phyloP scores from a whole-genome alignment of 345 rosid species.

The Rhodamnia rubescens region DNA sequence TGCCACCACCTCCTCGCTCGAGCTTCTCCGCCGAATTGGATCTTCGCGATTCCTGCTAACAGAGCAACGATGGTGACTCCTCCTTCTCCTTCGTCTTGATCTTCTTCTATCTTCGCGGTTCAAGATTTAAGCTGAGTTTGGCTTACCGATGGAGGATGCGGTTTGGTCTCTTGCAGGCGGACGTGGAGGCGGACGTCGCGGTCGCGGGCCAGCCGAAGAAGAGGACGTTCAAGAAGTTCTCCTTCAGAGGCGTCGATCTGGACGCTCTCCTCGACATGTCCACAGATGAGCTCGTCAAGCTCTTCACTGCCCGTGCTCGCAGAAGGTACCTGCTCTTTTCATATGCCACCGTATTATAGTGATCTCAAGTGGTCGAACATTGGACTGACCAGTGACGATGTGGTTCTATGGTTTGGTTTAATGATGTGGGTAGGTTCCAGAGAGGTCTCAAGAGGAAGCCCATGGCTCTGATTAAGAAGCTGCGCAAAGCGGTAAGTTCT shows the following conservation, averaged over 20 bases:
- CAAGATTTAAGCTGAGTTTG: neutral
- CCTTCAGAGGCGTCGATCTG: constrained; percentile 45
- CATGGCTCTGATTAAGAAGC: constrained; percentile 80
- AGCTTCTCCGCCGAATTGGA: neutral
- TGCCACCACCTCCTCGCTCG: neutral
- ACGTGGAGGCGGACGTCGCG: constrained; percentile 33
- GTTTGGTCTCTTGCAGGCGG: constrained; percentile 14
- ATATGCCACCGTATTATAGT: neutral
- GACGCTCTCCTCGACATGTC: constrained; percentile 83
- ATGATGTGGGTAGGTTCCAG: constrained; percentile 46
- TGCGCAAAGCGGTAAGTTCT: constrained; percentile 59
- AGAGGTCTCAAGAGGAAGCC: constrained; percentile 87
- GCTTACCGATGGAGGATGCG: neutral
- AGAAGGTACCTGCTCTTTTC: constrained; percentile 40
- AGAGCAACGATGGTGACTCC: constrained; percentile 17
- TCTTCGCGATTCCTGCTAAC: neutral
- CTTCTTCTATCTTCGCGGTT: neutral
- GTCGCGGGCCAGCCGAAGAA: constrained; percentile 31
- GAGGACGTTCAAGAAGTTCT: constrained; percentile 55
- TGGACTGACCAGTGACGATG: neutral
- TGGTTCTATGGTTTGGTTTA: neutral
- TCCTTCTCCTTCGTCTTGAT: neutral
- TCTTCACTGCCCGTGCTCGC: constrained; percentile 85
- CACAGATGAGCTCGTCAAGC: constrained; percentile 90
- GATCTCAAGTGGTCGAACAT: neutral